Evolutionary conservation across 352 stramenopile species (phyloP).

Genomic region (Globisporangium nagaii): DNA sequence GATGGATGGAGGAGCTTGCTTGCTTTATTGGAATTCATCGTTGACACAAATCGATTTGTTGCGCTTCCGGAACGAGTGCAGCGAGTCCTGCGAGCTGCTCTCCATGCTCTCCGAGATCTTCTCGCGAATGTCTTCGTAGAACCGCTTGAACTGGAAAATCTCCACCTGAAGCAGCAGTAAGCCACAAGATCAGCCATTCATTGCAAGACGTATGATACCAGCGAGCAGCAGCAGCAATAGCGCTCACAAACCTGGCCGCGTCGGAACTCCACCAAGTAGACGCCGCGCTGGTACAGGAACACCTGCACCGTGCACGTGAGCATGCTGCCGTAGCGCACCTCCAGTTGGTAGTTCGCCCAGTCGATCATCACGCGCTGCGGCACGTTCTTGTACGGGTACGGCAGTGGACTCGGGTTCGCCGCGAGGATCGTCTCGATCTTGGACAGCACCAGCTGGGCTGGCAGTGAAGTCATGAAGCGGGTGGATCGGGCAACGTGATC

Average conservation of each 20-base stretch:
- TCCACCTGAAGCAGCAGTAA: slow-evolving; percentile 64
- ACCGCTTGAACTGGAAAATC: slow-evolving; percentile 87
- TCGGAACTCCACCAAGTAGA: slow-evolving; percentile 80
- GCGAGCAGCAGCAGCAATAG: too few relatives aligned
- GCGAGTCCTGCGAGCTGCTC: slow-evolving; percentile 4
- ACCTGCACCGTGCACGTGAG: slow-evolving; percentile 75
- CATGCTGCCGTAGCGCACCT: slow-evolving; percentile 55
- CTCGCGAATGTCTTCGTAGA: slow-evolving; percentile 75
- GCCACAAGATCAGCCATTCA: slow-evolving; percentile 1
- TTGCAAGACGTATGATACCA: too few relatives aligned
- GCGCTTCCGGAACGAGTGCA: slow-evolving; percentile 37
- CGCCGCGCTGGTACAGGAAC: slow-evolving; percentile 71
- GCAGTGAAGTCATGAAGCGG: slow-evolving; percentile 61
- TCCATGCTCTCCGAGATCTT: slow-evolving; percentile 54
- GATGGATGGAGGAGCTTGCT: too few relatives aligned
- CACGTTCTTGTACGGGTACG: slow-evolving; percentile 37
- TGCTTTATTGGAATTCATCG: slow-evolving; percentile 4
- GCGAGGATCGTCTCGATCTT: slow-evolving; percentile 58
- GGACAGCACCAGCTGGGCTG: slow-evolving; percentile 56
- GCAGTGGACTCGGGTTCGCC: slow-evolving; percentile 32
- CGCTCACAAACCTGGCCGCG: slow-evolving; percentile 56
- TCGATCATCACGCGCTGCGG: slow-evolving; percentile 53
- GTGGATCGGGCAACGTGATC: slow-evolving; percentile 70
- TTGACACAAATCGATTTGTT: slow-evolving; percentile 58
- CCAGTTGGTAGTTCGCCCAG: slow-evolving; percentile 70